Base-by-base conservation (phyloP, 2,329 filamentous ascomycete genomes). In the Hypoxylon sp. region DNA sequence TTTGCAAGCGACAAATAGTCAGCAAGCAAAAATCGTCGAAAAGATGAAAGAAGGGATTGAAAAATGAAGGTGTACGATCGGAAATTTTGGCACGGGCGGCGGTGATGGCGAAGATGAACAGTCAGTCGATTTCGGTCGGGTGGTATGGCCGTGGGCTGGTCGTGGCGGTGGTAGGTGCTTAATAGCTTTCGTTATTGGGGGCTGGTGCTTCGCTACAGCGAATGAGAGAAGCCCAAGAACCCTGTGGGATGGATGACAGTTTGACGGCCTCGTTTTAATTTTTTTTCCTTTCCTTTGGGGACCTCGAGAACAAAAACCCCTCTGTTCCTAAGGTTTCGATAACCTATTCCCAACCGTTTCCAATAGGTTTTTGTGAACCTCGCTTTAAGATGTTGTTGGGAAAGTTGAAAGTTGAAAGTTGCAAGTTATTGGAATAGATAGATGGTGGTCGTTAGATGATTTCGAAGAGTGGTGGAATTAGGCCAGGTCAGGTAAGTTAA, bases 101-200 rank as follows among this genome's bases (percentile, higher is more conserved):
- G 57, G 56, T 59, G 63, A 64, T 65, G 61, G 60, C 62, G 63
- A 67, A 59, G 58, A 65, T 61, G 61, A 49, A 38, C 42, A 56
- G 61, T 59, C 59, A 60, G 60, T 61, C 56, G 57, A 63, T 57
- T 55, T 60, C 50, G 36, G 46, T 60, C 51, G 51, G 48, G 50
- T 55, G 51, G 54, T 57, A 55, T 58, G 55, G 60, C 53, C 42
- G 49, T 57, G 58, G 44, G 45, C 52, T 48, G 44, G 40, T 60
- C 51, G 55, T 59, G 52, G 49, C 46, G 52, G 49, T 55, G 57
- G 42, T n/a, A n/a, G n/a, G n/a, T n/a, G n/a, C n/a, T n/a, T 56
- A 53, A 52, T 48, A 55, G 50, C 27, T 32, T 42, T 49, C 30
- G 44, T 56, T 53, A 50, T 56, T 53, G 55, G 55, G 52, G 55